phyloP scores from a whole-genome alignment of 352 stramenopile species.

The Phytophthora agathidicida region DNA sequence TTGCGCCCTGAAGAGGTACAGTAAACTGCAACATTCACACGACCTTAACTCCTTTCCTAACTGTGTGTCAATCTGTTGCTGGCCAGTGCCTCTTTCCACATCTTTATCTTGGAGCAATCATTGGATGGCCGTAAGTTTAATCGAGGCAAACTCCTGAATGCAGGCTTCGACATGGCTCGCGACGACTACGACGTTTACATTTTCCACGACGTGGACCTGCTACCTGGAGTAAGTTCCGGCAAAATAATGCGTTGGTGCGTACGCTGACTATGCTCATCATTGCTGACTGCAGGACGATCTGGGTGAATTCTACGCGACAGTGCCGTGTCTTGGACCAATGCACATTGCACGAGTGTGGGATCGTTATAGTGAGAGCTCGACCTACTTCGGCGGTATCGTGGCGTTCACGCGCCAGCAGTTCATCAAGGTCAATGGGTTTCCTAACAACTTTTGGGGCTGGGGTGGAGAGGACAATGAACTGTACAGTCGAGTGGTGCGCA shows the following conservation, averaged over 20 bases:
- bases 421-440: constrained; percentile 95
- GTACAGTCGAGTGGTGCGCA: constrained; percentile 57
- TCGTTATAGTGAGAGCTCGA: constrained; percentile 93
- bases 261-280: background rate
- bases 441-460: constrained; percentile 95
- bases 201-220: constrained; percentile 97
- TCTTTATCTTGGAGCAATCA: constrained; percentile 96
- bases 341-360: constrained; percentile 96
- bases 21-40: background rate
- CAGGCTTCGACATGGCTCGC: constrained; percentile 92
- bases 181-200: constrained; percentile 90
- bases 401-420: constrained; percentile 91
- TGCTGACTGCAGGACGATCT: constrained; percentile 62
- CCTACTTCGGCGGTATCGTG: constrained; percentile 95
- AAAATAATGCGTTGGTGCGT: background rate
- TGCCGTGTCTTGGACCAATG: constrained; percentile 73
- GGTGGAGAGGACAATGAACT: constrained; percentile 64
- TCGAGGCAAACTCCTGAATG: constrained; percentile 96
- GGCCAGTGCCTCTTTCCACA: constrained; percentile 81
- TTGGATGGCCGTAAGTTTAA: constrained; percentile 96
- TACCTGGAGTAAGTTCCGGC: constrained; percentile 62
- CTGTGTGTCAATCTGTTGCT: background rate
- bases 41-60: background rate
- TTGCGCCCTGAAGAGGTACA: constrained; percentile 25
- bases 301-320: constrained; percentile 71